phyloP scores from a whole-genome alignment of 441 rosid species.

The Melastoma candidum region DNA sequence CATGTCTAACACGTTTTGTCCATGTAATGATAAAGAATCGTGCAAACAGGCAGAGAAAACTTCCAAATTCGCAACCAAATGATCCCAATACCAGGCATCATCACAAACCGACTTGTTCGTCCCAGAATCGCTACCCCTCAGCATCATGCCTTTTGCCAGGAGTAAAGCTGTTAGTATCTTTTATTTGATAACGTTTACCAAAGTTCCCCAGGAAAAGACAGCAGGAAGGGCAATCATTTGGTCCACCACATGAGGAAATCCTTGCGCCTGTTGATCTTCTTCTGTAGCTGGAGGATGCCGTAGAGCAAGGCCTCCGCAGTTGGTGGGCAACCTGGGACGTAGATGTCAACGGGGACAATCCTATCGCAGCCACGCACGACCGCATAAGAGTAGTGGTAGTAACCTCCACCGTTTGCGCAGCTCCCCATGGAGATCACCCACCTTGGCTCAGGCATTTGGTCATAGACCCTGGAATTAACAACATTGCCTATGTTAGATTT shows the following conservation, averaged over 20 bases:
- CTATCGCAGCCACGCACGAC: conserved; percentile 96
- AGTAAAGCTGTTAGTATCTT: too few relatives aligned
- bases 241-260: conserved; percentile 97
- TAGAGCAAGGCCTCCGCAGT: conserved; percentile 95
- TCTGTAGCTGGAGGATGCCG: conserved; percentile 92
- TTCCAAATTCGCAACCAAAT: too few relatives aligned
- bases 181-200: too few relatives aligned
- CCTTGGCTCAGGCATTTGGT: conserved; percentile 98
- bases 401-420: conserved; percentile 97
- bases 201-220: too few relatives aligned
- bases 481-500: too few relatives aligned
- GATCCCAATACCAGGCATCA: too few relatives aligned
- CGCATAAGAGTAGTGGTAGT: conserved; percentile 96
- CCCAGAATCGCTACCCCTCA: too few relatives aligned
- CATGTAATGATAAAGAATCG: too few relatives aligned
- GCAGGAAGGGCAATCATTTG: conserved; percentile 29
- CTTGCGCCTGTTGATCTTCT: conserved; percentile 94
- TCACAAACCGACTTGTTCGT: too few relatives aligned
- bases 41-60: too few relatives aligned
- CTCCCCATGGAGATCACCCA: conserved; percentile 99
- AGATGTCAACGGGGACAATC: conserved; percentile 93
- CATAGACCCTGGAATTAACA: conserved; percentile 62
- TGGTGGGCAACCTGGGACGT: conserved; percentile 97
- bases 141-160: too few relatives aligned
- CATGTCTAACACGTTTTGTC: too few relatives aligned